Conservation (phyloP, 345 rosid genomes). For the Reutealis trisperma region DNA sequence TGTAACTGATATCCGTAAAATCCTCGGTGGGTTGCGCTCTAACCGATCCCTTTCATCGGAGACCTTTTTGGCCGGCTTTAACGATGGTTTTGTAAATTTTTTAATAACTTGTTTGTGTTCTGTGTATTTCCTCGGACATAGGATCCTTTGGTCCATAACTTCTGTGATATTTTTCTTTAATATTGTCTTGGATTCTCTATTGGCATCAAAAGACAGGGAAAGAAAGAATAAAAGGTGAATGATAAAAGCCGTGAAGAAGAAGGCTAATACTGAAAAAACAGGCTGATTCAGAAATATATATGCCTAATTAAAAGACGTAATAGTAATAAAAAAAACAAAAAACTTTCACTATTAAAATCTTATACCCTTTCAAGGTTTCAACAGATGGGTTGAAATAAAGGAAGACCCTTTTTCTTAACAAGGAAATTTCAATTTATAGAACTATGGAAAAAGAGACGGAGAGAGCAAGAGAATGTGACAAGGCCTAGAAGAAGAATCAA, state of each 20-base stretch:
- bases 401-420: neutral
- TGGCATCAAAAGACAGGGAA: conserved; percentile 25
- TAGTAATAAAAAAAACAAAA: neutral
- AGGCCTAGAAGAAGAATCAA: neutral
- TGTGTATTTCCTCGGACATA: conserved; percentile 65
- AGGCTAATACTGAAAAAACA: conserved; percentile 18
- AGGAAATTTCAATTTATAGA: neutral
- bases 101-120: conserved; percentile 57
- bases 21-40: conserved; percentile 14
- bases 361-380: neutral
- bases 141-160: conserved; percentile 44
- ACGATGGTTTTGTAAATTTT: conserved; percentile 42
- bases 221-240: neutral
- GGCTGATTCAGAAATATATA: conserved; percentile 18
- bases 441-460: neutral
- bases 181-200: conserved; percentile 2
- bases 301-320: conserved; percentile 16
- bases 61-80: conserved; percentile 12
- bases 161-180: neutral
- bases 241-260: conserved; percentile 23
- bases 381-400: neutral
- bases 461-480: neutral
- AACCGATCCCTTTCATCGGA: conserved; percentile 14
- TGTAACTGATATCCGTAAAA: conserved; percentile 57
- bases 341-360: neutral